phyloP scores from a whole-genome alignment of 306 rosid species.

The Trifolium dubium region DNA sequence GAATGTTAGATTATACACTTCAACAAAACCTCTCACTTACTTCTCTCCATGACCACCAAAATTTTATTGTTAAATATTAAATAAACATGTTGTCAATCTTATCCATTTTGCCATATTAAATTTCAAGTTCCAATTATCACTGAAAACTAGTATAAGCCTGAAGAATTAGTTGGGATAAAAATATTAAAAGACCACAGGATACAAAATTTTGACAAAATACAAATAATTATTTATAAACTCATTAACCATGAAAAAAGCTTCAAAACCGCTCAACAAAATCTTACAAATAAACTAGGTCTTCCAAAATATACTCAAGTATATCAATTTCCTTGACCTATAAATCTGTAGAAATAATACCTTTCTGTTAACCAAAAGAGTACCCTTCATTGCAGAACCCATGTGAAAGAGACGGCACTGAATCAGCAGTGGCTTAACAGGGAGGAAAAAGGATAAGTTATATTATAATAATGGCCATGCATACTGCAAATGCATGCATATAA shows the following conservation, averaged over 20 bases:
- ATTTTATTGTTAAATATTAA: slow-evolving; percentile 10
- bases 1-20: slow-evolving; percentile 20
- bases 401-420: slow-evolving; percentile 77
- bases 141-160: neutral
- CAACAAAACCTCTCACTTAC: slow-evolving; percentile 4
- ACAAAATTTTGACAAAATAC: neutral
- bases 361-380: slow-evolving; percentile 73
- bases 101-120: slow-evolving; percentile 1
- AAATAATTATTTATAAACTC: neutral
- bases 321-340: neutral
- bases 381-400: slow-evolving; percentile 74
- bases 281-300: neutral
- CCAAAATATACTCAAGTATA: neutral
- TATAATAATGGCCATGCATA: slow-evolving; percentile 31
- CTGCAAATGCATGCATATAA: slow-evolving; percentile 2
- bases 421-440: slow-evolving; percentile 65
- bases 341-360: slow-evolving; percentile 50
- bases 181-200: neutral
- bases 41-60: slow-evolving; percentile 11
- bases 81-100: neutral
- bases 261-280: slow-evolving; percentile 12
- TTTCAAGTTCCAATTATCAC: slow-evolving; percentile 2
- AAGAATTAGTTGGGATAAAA: neutral
- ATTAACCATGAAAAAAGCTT: slow-evolving; percentile 25
- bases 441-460: slow-evolving; percentile 28